A percentile compares a stretch with the other conserved stretches of the same genome.
These are phyloP conservation scores for Microstegium vimineum DNA, from an alignment of 176 grass and related monocot species.

Conservation along the genomic window DNA sequence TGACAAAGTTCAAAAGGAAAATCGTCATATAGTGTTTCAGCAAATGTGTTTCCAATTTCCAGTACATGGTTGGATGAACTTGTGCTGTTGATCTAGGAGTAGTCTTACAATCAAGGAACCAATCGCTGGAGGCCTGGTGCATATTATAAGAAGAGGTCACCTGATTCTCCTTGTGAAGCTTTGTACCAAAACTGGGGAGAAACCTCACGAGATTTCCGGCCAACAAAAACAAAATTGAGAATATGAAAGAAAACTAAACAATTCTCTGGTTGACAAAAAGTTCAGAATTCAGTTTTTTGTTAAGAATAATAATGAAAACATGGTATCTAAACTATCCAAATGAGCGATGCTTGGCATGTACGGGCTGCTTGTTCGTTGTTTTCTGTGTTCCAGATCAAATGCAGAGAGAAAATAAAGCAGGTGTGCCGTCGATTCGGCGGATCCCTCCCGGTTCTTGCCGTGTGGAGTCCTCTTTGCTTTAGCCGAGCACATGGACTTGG, in stretches of 20 bases:
- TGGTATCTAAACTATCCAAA: not conserved
- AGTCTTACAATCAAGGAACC: not conserved
- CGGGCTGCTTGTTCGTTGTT: not conserved
- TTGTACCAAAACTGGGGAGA: not conserved
- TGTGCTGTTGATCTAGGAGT: not conserved
- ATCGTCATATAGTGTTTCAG: not conserved
- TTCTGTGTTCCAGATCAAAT: not conserved
- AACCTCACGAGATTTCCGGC: not conserved
- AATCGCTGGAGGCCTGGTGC: not conserved
- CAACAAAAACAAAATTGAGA: not conserved
- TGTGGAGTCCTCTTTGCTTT: not conserved
- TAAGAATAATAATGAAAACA: not conserved
- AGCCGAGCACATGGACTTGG: not conserved
- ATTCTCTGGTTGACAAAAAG: not conserved
- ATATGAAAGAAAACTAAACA: not conserved
- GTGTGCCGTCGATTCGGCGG: not conserved
- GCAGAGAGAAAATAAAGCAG: not conserved
- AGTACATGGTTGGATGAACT: not conserved
- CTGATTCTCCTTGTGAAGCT: not conserved
- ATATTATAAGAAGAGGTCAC: not conserved
- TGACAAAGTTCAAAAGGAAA: not conserved
- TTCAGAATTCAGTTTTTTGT: not conserved
- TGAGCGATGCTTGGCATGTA: not conserved
- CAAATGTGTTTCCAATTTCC: too few species aligned
- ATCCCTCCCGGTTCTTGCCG: conserved; percentile 2